phyloP scores from a whole-genome alignment of 352 stramenopile species.

The Peronospora belbahrii region DNA sequence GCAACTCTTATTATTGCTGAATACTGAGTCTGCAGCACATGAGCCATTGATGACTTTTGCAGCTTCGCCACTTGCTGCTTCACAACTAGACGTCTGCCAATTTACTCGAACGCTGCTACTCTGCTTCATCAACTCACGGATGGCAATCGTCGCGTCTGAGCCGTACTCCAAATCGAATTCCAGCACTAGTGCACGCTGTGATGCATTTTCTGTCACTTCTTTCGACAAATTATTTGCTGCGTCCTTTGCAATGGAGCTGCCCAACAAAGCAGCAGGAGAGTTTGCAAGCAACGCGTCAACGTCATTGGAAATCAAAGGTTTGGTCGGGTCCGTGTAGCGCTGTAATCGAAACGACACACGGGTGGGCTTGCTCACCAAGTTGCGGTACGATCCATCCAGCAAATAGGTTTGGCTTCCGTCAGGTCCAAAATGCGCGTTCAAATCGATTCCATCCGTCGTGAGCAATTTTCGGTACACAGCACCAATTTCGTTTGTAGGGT shows the following conservation, averaged over 20 bases:
- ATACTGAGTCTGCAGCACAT: neutral
- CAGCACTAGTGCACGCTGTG: conserved; percentile 39
- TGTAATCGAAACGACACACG: conserved; percentile 82
- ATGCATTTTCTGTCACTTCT: conserved; percentile 4
- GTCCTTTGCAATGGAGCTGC: neutral
- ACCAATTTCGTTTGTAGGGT: conserved; percentile 71
- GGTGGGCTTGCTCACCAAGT: conserved; percentile 83
- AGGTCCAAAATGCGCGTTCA: conserved; percentile 39
- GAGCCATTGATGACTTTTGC: conserved; percentile 3
- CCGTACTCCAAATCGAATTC: conserved; percentile 55
- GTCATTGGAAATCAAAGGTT: conserved; percentile 87
- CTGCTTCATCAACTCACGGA: conserved; percentile 91
- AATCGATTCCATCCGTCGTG: conserved; percentile 47
- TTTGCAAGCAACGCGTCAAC: conserved; percentile 49
- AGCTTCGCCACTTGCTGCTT: neutral
- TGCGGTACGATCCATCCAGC: conserved; percentile 85
- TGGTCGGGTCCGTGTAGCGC: conserved; percentile 81
- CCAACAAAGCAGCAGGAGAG: conserved; percentile 1
- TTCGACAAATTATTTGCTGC: conserved; percentile 1
- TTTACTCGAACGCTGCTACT: conserved; percentile 79
- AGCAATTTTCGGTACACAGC: conserved; percentile 43
- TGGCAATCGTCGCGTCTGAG: conserved; percentile 89
- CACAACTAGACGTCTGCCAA: conserved; percentile 27
- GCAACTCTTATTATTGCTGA: conserved; percentile 1
- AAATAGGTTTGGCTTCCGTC: conserved; percentile 53